phyloP scores from a whole-genome alignment of 805 yeast genomes.

The Saccharomycopsis fermentans region DNA sequence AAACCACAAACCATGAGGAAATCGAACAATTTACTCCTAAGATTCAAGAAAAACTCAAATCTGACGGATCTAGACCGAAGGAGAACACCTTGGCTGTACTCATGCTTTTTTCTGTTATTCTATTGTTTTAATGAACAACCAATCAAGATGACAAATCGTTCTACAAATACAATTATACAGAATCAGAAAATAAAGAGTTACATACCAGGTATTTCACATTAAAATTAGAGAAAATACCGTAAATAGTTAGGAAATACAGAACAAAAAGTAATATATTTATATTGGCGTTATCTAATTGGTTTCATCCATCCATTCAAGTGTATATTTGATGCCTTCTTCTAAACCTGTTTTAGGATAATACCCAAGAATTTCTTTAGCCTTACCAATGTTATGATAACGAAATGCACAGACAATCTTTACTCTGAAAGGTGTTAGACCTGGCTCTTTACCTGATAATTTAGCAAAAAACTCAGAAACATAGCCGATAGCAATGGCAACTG shows the following conservation, averaged over 20 bases:
- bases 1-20: neutral
- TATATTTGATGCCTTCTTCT: constrained; percentile 69
- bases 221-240: too few species aligned
- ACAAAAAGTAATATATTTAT: constrained; percentile 2
- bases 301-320: constrained; percentile 87
- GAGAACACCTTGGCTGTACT: neutral
- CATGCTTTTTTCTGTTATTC: neutral
- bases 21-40: neutral
- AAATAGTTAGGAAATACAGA: neutral
- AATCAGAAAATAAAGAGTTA: neutral
- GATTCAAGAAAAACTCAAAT: neutral
- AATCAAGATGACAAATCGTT: too few species aligned
- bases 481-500: constrained; percentile 75
- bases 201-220: neutral
- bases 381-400: constrained; percentile 84
- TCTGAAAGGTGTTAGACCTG: constrained; percentile 93
- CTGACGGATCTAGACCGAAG: constrained; percentile 8
- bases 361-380: constrained; percentile 70
- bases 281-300: constrained; percentile 9
- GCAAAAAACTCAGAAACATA: constrained; percentile 70
- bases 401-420: constrained; percentile 87
- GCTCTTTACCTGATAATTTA: constrained; percentile 65
- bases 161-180: neutral
- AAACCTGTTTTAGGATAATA: constrained; percentile 72
- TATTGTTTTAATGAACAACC: neutral